A percentile compares a stretch with the other conserved stretches of the same genome.
Evolutionary conservation across 106 monocot genomes (phyloP).

Genomic region (Platanthera zijinensis): DNA sequence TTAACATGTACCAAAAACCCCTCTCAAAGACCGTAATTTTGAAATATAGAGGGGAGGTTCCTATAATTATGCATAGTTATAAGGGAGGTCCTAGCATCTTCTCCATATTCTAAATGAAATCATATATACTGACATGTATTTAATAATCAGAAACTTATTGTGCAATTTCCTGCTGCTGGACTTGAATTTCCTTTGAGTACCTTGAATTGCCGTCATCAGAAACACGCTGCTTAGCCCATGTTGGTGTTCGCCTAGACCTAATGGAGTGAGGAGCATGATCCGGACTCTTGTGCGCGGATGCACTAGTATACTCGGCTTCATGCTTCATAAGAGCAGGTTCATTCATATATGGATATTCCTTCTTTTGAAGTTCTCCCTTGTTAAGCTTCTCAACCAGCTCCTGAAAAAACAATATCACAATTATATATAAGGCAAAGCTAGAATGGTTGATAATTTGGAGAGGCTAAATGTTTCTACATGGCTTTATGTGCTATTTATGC

Average conservation of each 20-base stretch:
- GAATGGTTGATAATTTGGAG: too few relatives aligned
- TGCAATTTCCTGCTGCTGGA: not conserved
- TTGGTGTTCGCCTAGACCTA: constrained; percentile 45
- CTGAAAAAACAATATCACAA: constrained; percentile 12
- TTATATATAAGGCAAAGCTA: too few relatives aligned
- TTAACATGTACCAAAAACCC: too few relatives aligned
- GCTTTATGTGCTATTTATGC: too few relatives aligned
- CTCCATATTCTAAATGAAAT: not conserved
- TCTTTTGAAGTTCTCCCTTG: constrained; percentile 27
- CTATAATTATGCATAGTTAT: too few relatives aligned
- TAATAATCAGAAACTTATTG: not conserved
- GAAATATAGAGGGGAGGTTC: too few relatives aligned
- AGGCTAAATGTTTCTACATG: too few relatives aligned
- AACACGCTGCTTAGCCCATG: constrained; percentile 45
- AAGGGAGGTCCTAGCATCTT: not conserved
- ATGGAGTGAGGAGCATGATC: constrained; percentile 20
- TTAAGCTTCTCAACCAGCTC: constrained; percentile 34
- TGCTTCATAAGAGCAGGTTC: constrained; percentile 17
- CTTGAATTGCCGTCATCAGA: constrained; percentile 62
- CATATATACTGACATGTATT: not conserved
- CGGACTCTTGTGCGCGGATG: constrained; percentile 4
- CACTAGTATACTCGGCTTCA: not conserved
- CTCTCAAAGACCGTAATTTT: too few relatives aligned
- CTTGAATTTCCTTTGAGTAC: constrained; percentile 16
- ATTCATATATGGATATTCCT: constrained; percentile 38